Conservation (phyloP, 495 filamentous ascomycete genomes). For the Daldinia concentrica region DNA sequence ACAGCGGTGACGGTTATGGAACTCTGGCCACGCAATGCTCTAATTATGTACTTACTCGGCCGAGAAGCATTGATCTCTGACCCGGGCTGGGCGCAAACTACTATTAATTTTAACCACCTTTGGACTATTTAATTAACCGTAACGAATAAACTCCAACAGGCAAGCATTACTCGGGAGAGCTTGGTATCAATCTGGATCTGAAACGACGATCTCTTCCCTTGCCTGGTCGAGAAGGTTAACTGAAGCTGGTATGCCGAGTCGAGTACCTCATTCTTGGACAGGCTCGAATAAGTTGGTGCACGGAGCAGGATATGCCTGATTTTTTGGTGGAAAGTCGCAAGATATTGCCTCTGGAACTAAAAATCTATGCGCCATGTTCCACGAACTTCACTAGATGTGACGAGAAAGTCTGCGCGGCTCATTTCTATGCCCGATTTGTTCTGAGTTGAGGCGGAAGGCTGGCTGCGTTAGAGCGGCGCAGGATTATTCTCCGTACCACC, state of each 20-base stretch:
- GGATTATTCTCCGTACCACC: conserved; percentile 13
- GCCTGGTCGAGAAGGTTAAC: conserved; percentile 6
- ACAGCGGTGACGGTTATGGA: conserved; percentile 11
- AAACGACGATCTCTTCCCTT: conserved; percentile 23
- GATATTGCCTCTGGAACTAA: conserved; percentile 34
- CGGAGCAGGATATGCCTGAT: conserved; percentile 2
- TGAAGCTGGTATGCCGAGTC: conserved; percentile 8
- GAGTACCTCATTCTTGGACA: conserved; percentile 14
- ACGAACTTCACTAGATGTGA: conserved; percentile 20
- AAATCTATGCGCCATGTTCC: conserved; percentile 22
- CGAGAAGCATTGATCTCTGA: conserved; percentile 10
- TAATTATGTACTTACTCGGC: conserved; percentile 24
- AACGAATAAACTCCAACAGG: neutral
- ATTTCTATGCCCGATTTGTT: conserved; percentile 30
- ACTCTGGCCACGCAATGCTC: conserved; percentile 9
- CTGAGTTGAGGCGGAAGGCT: conserved; percentile 12
- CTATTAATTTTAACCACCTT: conserved; percentile 10
- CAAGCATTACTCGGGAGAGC: neutral
- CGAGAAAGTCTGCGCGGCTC: conserved; percentile 28
- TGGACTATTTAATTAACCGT: neutral
- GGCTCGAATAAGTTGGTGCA: conserved; percentile 12
- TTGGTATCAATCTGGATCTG: conserved; percentile 18
- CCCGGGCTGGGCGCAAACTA: conserved; percentile 10
- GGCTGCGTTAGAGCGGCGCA: conserved; percentile 10
- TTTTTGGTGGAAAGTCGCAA: conserved; percentile 30